phyloP scores from a whole-genome alignment of 2,329 filamentous ascomycete genomes.

The Monilinia fructigena region DNA sequence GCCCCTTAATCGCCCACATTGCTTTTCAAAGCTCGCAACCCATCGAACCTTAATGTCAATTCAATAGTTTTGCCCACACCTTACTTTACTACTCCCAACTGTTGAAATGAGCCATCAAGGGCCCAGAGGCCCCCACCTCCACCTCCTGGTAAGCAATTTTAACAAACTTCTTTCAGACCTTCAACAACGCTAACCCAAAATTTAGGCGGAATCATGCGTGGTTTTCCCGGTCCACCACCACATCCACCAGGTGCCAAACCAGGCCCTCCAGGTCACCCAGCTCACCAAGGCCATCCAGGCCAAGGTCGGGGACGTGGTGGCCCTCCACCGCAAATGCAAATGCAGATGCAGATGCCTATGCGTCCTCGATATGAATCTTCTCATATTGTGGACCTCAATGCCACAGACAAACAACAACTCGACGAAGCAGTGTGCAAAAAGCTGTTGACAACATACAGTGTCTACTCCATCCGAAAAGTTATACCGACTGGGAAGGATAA shows the following conservation, averaged over 20 bases:
- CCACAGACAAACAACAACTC: neutral
- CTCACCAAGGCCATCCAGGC: neutral
- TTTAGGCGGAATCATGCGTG: neutral
- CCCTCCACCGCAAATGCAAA: slow-evolving; percentile 18
- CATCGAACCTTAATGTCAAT: neutral
- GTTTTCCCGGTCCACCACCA: neutral
- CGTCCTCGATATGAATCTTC: slow-evolving; percentile 19
- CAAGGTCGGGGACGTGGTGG: neutral
- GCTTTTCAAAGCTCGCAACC: neutral
- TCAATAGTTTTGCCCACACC: neutral
- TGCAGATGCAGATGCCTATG: slow-evolving; percentile 15
- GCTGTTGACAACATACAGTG: slow-evolving; percentile 28
- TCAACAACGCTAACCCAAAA: neutral
- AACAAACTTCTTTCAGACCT: no score
- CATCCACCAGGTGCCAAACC: neutral
- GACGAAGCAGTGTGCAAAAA: slow-evolving; percentile 17
- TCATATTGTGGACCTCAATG: slow-evolving; percentile 7
- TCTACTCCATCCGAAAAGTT: slow-evolving; percentile 34
- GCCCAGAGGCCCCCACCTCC: neutral
- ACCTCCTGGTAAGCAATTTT: slow-evolving; percentile 6
- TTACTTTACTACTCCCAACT: neutral
- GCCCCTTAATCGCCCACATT: neutral
- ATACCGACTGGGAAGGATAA: slow-evolving; percentile 30
- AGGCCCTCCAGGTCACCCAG: neutral
- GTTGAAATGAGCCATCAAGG: slow-evolving; percentile 9